Evolutionary conservation across 768 basidiomycete species (phyloP).

Genomic region (Melanogaster broomeanus): DNA sequence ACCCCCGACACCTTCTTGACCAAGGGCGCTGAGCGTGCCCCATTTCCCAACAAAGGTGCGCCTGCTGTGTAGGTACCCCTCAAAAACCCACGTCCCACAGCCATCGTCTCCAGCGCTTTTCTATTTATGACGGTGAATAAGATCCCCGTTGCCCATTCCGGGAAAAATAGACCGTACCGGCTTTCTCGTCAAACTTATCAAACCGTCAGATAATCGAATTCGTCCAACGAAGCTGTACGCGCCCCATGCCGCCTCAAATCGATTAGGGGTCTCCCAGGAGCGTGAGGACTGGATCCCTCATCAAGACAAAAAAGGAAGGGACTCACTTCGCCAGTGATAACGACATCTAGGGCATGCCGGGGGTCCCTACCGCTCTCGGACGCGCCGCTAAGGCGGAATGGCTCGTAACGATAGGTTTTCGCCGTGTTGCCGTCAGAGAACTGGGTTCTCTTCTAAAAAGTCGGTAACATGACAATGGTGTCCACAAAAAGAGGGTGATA

Average conservation of each 20-base stretch:
- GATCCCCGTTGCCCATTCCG: background rate
- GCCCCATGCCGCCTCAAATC: constrained; percentile 66
- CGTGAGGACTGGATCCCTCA: constrained; percentile 25
- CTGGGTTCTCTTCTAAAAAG: constrained; percentile 18
- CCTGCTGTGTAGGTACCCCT: constrained; percentile 53
- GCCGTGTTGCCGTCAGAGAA: constrained; percentile 30
- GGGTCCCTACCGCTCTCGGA: constrained; percentile 27
- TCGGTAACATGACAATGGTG: constrained; percentile 23
- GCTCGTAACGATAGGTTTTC: constrained; percentile 31
- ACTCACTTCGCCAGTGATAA: constrained; percentile 36
- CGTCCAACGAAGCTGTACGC: constrained; percentile 62
- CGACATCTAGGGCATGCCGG: constrained; percentile 36
- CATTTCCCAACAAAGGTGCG: constrained; percentile 56
- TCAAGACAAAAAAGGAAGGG: constrained; percentile 18
- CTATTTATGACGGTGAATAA: constrained; percentile 28
- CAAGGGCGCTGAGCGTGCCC: constrained; percentile 38
- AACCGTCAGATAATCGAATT: constrained; percentile 55
- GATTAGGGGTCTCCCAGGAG: constrained; percentile 46
- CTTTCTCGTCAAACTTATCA: constrained; percentile 60
- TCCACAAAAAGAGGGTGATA: constrained; percentile 5
- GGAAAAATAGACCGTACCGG: constrained; percentile 44
- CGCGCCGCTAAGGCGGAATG: constrained; percentile 29
- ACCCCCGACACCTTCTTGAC: constrained; percentile 42
- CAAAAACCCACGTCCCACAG: constrained; percentile 56
- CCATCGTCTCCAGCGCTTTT: constrained; percentile 40